Conservation (phyloP, 345 rosid genomes). For the Eucalyptus dawsonii region DNA sequence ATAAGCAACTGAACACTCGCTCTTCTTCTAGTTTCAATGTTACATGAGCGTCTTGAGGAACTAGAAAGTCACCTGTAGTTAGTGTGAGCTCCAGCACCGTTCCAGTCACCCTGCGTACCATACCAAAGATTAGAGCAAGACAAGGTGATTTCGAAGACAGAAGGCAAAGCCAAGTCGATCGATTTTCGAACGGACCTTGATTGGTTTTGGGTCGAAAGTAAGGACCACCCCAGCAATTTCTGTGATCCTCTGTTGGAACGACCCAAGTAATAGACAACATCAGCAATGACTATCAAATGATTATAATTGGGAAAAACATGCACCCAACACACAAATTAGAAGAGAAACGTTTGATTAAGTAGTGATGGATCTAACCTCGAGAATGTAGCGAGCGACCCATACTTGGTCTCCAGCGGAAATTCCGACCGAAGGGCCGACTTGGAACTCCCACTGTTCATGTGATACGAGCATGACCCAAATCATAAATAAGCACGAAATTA, state of each 20-base stretch:
- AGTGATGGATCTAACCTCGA: constrained; percentile 30
- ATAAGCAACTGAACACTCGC: not conserved
- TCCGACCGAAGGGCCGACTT: constrained; percentile 73
- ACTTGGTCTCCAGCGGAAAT: constrained; percentile 65
- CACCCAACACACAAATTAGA: not conserved
- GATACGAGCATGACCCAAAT: not conserved
- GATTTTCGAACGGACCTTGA: constrained; percentile 21
- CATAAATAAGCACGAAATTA: not conserved
- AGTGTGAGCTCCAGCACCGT: constrained; percentile 95
- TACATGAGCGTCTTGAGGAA: fast-evolving
- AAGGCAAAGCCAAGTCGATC: not conserved
- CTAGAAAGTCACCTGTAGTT: constrained; percentile 47
- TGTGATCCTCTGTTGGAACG: constrained; percentile 47
- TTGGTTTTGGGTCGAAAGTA: constrained; percentile 83
- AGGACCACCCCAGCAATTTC: constrained; percentile 67
- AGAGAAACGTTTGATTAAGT: not conserved
- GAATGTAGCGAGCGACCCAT: constrained; percentile 75
- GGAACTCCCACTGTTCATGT: constrained; percentile 42
- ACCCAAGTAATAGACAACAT: not conserved
- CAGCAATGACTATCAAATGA: not conserved
- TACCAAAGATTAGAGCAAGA: not conserved
- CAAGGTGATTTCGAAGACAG: not conserved
- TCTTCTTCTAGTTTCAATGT: not conserved
- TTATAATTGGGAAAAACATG: not conserved
- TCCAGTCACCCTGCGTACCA: constrained; percentile 63